Percentiles rank a stretch among this genome's conserved stretches.
These are phyloP conservation scores for Lactifluus piperatus DNA, from an alignment of 768 basidiomycete species.

Conservation along the genomic window DNA sequence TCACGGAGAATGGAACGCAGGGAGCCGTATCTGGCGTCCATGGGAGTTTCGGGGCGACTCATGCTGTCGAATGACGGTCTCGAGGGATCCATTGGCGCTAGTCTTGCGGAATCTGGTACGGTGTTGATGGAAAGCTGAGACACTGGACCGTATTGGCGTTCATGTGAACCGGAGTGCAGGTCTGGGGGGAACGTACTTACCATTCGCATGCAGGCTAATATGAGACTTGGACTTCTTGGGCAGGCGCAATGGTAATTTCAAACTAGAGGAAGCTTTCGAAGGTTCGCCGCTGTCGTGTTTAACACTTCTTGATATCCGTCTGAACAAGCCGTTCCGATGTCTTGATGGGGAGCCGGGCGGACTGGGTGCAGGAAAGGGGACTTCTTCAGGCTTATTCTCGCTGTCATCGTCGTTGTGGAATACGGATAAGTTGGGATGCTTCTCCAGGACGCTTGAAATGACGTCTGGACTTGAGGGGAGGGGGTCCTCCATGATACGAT, in stretches of 20 bases:
- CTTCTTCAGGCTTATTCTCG: conserved; percentile 7
- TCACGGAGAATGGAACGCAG: conserved; percentile 67
- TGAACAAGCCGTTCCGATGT: conserved; percentile 16
- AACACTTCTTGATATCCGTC: conserved; percentile 16
- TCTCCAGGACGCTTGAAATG: conserved; percentile 6
- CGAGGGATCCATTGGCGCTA: conserved; percentile 23
- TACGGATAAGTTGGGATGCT: conserved; percentile 13
- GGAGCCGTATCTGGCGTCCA: conserved; percentile 37
- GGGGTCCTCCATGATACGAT: conserved; percentile 10
- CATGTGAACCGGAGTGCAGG: not conserved
- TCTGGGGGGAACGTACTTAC: not conserved
- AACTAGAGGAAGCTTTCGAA: conserved; percentile 12
- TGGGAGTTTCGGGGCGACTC: conserved; percentile 25
- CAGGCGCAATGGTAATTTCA: conserved; percentile 15
- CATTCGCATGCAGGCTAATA: conserved; percentile 13
- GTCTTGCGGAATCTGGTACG: conserved; percentile 24
- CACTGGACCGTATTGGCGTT: not conserved
- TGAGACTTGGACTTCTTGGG: conserved; percentile 21
- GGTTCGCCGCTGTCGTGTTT: conserved; percentile 13
- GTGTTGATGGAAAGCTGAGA: conserved; percentile 21
- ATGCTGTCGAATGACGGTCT: conserved; percentile 23
- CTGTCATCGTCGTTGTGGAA: conserved; percentile 7
- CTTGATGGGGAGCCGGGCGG: conserved; percentile 19
- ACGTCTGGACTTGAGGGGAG: conserved; percentile 8
- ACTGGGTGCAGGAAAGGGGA: conserved; percentile 15